Conservation (phyloP, 768 basidiomycete species). For the Termitomyces sp. region DNA sequence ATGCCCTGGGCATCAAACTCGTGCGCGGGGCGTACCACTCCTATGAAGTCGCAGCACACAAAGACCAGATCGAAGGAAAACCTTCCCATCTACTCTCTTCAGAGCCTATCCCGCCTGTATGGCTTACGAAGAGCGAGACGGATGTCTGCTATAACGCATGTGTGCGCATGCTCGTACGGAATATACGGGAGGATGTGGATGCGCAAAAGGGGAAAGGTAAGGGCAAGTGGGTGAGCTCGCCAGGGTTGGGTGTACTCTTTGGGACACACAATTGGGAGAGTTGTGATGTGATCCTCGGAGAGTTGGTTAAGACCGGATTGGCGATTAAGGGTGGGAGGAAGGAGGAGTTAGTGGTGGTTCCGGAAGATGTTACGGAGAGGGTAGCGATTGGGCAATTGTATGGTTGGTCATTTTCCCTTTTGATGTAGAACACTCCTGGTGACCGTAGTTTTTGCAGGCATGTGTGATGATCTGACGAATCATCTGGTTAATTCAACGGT, state of each 20-base stretch:
- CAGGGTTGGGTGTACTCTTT: slow-evolving; percentile 62
- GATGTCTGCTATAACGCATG: slow-evolving; percentile 70
- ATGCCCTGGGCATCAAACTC: slow-evolving; percentile 84
- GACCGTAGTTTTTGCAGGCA: slow-evolving; percentile 41
- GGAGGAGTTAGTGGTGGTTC: slow-evolving; percentile 27
- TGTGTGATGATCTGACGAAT: slow-evolving; percentile 80
- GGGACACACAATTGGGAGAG: slow-evolving; percentile 85
- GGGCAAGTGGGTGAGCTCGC: slow-evolving; percentile 5
- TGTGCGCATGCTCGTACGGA: slow-evolving; percentile 46
- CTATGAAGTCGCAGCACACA: slow-evolving; percentile 57
- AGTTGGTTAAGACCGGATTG: slow-evolving; percentile 52
- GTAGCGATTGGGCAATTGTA: slow-evolving; percentile 79
- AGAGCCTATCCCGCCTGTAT: slow-evolving; percentile 60
- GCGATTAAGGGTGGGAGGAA: slow-evolving; percentile 27
- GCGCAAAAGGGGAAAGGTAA: not conserved
- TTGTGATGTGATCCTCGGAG: slow-evolving; percentile 52
- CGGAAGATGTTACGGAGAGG: slow-evolving; percentile 53
- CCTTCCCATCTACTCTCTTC: slow-evolving; percentile 47
- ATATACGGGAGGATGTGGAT: slow-evolving; percentile 47
- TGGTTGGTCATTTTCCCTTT: slow-evolving; percentile 39
- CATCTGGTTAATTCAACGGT: slow-evolving; percentile 53
- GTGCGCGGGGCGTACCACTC: slow-evolving; percentile 91
- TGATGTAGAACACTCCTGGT: not conserved
- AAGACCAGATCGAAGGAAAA: slow-evolving; percentile 11
- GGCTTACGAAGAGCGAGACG: slow-evolving; percentile 62